Evolutionary conservation across 2,329 filamentous ascomycete species (phyloP), one percentile per base, ranked within the genome.

Genomic region (Colletotrichum truncatum): DNA sequence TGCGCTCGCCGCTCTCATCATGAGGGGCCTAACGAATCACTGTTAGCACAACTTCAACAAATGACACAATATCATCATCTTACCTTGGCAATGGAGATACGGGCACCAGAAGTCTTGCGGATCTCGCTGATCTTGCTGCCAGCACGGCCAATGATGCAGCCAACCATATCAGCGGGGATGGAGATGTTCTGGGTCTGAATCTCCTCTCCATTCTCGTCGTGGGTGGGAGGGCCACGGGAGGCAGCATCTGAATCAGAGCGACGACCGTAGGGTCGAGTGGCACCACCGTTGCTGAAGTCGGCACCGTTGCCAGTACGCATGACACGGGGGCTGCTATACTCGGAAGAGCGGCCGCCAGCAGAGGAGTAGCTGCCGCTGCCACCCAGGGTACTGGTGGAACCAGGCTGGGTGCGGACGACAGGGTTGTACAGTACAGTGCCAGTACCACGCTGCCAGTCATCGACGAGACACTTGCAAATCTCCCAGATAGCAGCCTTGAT

Each of bases 61-160:
- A 2, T 8, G 16, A 12, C 6, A 23, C 38, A 10, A n/a, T 7
- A n/a, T 11, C 3, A 8, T 16, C n/a, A n/a, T 23, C 80, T 75
- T 76, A 87, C 90, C 85, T 98, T 98, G 73, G 95, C 95, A 78
- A 98, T 98, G 46, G 94, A 98, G 81, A 99, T 99, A 74, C 95
- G 92, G 67, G 96, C 96, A 66, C 94, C 94, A 58, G 96, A 99
- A 68, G 91, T 94, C 85, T 97, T 97, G 79, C 96, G 92, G 73
- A 99, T 99, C 82, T 99, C 96, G 78, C 93, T 98, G 76, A 99
- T 99, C 88, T 99, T 99, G 84, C 88, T 94, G 70, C 96, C 96
- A 58, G 87, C 93, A 70, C 94, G 92, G 70, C 96, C 96, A 77
- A 99, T 99, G 82, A 99, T 99, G 82, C 96, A 99, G 71, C 96